Evolutionary conservation across 352 stramenopile species (phyloP).

Genomic region (Pythium inflatum): DNA sequence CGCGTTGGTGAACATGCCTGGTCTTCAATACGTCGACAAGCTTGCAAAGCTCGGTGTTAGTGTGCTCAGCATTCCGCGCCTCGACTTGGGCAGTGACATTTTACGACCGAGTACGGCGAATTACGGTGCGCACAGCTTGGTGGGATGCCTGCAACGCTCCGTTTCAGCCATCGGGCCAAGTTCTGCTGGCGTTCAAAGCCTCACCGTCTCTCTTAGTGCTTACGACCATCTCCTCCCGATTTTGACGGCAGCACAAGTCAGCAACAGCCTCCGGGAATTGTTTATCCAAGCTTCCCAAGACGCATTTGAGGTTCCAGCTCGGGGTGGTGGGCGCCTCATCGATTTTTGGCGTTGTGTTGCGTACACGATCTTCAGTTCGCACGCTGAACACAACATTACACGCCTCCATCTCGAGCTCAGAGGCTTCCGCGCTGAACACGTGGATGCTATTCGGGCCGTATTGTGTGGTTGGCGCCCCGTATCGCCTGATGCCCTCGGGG

Average conservation of each 20-base stretch:
- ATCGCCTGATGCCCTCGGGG: background rate
- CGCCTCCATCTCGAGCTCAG: background rate
- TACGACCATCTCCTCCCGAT: background rate
- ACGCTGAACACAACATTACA: conserved; percentile 2
- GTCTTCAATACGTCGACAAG: background rate
- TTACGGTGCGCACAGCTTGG: background rate
- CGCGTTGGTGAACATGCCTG: background rate
- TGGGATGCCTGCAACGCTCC: background rate
- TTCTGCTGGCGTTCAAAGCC: background rate
- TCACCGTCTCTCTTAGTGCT: background rate
- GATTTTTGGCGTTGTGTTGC: conserved; percentile 1
- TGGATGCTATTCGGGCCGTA: background rate
- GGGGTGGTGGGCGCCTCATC: background rate
- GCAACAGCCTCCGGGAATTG: background rate
- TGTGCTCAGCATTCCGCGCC: background rate
- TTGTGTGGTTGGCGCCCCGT: background rate
- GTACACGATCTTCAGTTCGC: background rate
- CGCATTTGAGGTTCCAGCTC: no score
- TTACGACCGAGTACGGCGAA: background rate
- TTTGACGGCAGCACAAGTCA: conserved; percentile 4
- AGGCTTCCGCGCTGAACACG: background rate
- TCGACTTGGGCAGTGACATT: background rate
- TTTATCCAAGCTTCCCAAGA: background rate
- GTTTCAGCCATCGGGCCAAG: background rate
- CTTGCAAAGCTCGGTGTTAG: background rate